A percentile compares a stretch with the other conserved stretches of the same genome.
Conservation (phyloP, 1,284 basidiomycete species). For the Schizophyllum amplum region DNA sequence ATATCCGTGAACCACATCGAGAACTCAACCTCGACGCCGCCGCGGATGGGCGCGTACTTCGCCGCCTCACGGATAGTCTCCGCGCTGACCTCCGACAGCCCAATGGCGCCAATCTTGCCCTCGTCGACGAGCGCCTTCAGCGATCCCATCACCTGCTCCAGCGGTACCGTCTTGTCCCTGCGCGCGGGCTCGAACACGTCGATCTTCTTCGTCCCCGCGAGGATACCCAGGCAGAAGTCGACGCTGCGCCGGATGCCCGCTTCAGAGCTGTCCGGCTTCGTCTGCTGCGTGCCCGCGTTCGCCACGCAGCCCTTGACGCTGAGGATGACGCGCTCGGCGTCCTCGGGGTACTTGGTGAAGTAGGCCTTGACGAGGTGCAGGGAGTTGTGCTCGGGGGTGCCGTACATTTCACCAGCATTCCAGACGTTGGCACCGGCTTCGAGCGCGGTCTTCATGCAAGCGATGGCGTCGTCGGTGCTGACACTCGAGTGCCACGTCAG, state of each 20-base stretch:
- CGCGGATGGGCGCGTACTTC: conserved; percentile 11
- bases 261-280: conserved; percentile 10
- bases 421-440: background rate
- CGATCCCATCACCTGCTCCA: conserved; percentile 27
- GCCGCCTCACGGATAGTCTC: conserved; percentile 39
- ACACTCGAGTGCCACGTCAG: background rate
- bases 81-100: conserved; percentile 43
- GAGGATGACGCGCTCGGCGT: conserved; percentile 39
- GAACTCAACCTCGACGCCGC: conserved; percentile 12
- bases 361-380: background rate
- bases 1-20: conserved; percentile 13
- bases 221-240: conserved; percentile 28
- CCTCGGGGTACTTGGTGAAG: conserved; percentile 44
- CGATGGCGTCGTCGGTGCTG: background rate
- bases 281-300: background rate
- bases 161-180: conserved; percentile 26
- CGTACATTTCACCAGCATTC: background rate
- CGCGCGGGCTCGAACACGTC: conserved; percentile 43
- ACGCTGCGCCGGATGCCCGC: conserved; percentile 33
- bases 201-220: conserved; percentile 37
- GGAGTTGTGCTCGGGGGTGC: background rate
- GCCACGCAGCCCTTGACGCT: conserved; percentile 25
- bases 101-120: conserved; percentile 43
- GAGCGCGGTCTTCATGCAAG: background rate
- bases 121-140: conserved; percentile 27